Base-by-base conservation (phyloP, 1,284 basidiomycete species). In the Leccinum holopus region DNA sequence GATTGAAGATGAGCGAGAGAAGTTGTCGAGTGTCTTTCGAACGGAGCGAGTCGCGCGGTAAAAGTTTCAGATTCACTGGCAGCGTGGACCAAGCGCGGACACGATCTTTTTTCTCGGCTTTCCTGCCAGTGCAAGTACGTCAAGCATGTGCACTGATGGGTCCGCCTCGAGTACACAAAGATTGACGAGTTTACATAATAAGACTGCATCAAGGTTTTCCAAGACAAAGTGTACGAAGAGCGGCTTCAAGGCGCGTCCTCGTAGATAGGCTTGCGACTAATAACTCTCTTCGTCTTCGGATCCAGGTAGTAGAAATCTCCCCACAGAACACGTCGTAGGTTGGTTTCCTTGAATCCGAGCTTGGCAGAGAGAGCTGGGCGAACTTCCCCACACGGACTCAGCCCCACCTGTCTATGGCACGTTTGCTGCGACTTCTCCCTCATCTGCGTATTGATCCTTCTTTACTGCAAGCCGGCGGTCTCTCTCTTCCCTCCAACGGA, bases 161-260 rank as follows among this genome's bases (percentile, higher is more conserved):
- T 14, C 37, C 7, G 14, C 37, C 16, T 47, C 53, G 14, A 44
- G 41, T 6, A 55, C 30, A 25, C 11, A 2, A 56, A 57, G 2
- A 87, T 94, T 72, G 74, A 97, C 95, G 94, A 91, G 69, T 95
- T 93, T 14, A 30, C 30, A 30, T 30, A 30, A 76, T 37, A 91
- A 78, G 14, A 95, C 88, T 32, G 91, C 91, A 70, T 97, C 92
- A 77, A 99, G 86, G 76, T 98, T 99, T 64, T 99, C 97, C 68
- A 99, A 79, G 5, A 99, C 90, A 70, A 99, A 98, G 77, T 98
- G 96, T 5, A 98, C 97, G 73, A 99, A 99, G 57, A 99, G 83
- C n/a, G 96, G 95, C 79, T 98, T 99, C 70, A 99, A 79, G 35
- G 85, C 82, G 28, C 95, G 86, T 18, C 94, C 94, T 65, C 87